Evolutionary conservation across 208 protist species (phyloP).

Genomic region (Leptomonas pyrrhocoris): DNA sequence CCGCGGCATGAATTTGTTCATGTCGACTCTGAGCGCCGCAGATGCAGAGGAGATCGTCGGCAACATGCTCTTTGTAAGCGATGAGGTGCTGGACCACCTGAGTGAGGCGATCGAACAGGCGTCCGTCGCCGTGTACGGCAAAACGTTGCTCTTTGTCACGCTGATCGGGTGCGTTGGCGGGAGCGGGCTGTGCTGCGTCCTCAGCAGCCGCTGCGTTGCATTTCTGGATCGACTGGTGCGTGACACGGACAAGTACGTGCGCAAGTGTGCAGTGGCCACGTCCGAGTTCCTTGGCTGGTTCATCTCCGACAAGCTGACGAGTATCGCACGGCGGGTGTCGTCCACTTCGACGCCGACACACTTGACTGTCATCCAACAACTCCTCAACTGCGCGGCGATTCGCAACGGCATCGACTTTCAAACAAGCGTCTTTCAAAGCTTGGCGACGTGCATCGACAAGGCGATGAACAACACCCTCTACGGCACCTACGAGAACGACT

Average conservation of each 20-base stretch:
- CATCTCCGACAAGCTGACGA: conserved; percentile 61
- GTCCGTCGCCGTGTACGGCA: conserved; percentile 66
- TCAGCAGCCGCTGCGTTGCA: conserved; percentile 42
- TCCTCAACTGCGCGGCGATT: conserved; percentile 59
- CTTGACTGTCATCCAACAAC: conserved; percentile 56
- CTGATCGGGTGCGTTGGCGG: conserved; percentile 72
- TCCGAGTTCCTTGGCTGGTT: conserved; percentile 56
- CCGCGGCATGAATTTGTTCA: conserved; percentile 14
- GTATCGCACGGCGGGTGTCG: conserved; percentile 46
- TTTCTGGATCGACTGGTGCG: conserved; percentile 65
- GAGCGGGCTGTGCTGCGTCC: conserved; percentile 46
- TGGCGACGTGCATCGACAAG: conserved; percentile 77
- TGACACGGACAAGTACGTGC: conserved; percentile 80
- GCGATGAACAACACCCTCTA: conserved; percentile 61
- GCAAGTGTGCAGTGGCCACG: conserved; percentile 52
- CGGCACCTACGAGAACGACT: conserved; percentile 63
- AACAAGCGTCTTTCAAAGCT: conserved; percentile 53
- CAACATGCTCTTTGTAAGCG: conserved; percentile 32
- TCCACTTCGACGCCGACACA: conserved; percentile 44
- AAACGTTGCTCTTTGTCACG: conserved; percentile 67
- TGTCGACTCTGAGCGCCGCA: conserved; percentile 19
- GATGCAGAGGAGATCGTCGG: conserved; percentile 31
- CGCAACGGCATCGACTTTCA: conserved; percentile 47
- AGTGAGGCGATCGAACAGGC: conserved; percentile 55
- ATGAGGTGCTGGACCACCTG: conserved; percentile 28